Base-by-base conservation (phyloP, 192 early-diverging fungal species). In the Entomortierella parvispora region DNA sequence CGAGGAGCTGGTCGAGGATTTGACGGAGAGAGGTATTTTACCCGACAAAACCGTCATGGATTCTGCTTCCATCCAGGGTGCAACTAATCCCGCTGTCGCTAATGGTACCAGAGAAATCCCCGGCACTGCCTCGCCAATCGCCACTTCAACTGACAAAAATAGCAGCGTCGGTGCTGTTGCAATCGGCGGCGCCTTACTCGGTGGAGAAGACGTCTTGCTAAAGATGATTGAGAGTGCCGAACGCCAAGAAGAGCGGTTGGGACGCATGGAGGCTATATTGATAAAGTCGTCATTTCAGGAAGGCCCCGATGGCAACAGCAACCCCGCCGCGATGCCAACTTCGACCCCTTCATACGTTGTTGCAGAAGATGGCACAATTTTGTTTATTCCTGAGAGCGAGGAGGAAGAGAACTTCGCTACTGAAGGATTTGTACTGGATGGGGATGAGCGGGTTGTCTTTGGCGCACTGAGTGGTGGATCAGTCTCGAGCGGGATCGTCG, bases 1-100 rank as follows among this genome's bases (percentile, higher is more conserved):
- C 54, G 92, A 95, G 42, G 86, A 88, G 43, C 51, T 83, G 34
- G 69, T 71, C 25, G 62, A 71, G 46, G 63, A 71, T 32, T 34
- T 80, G 40, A 80, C 68, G 2, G 77, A 80, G 20, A 52, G 65
- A 4, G 74, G 74, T 15, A 25, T 77, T 31, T 46, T 77, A 54
- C 65, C 74, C 17, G 60, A 76, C 10, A 74, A 65, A 33, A n/a
- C 43, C 12, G 17, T 31, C 43, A 8, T 8, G 0, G 25, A n/a
- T 15, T 9, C 17, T 6, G 2, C 31, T 10, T 17, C 48, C 2
- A 48, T 31, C 7, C 28, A 49, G 11, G 32, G 48, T 2, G 32
- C 1, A 4, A 44, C 52, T 42, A 22, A 18, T 17, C 34, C 59
- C 2, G 25, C 33, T 15, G 25, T 20, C 11, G 10, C 58, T 45